A percentile compares a stretch with the other conserved stretches of the same genome.
Evolutionary conservation across 257 asterid species (phyloP).

Genomic region (Nicotiana benthamiana): DNA sequence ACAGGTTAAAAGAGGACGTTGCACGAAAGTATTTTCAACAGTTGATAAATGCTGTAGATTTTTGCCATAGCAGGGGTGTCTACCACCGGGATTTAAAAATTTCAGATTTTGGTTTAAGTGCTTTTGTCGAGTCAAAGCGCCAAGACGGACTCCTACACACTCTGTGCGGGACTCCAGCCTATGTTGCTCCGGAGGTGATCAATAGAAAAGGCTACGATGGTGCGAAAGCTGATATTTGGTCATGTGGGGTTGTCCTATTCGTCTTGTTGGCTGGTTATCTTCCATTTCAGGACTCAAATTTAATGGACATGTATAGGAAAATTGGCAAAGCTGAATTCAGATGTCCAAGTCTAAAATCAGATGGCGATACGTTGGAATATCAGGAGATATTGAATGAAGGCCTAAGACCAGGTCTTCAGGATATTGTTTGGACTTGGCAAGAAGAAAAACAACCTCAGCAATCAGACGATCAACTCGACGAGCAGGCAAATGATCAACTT

Average conservation of each 20-base stretch:
- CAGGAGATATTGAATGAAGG: constrained; percentile 45
- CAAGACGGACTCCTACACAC: constrained; percentile 83
- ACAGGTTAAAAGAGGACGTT: constrained; percentile 48
- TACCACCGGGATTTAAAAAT: constrained; percentile 76
- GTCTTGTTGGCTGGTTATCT: constrained; percentile 69
- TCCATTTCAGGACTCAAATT: constrained; percentile 67
- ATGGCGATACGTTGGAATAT: constrained; percentile 74
- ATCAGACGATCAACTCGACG: not conserved
- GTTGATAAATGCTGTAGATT: constrained; percentile 61
- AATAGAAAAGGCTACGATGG: constrained; percentile 74
- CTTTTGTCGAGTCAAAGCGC: constrained; percentile 50
- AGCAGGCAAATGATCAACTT: not conserved
- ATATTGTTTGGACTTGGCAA: constrained; percentile 76
- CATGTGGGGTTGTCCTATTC: constrained; percentile 69
- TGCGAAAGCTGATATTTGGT: constrained; percentile 72
- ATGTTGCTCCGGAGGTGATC: constrained; percentile 83
- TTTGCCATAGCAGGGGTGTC: constrained; percentile 80
- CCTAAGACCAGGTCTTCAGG: constrained; percentile 71
- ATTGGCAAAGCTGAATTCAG: constrained; percentile 51
- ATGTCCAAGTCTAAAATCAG: constrained; percentile 60
- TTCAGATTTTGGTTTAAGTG: constrained; percentile 81
- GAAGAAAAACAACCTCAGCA: constrained; percentile 31
- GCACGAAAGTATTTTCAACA: constrained; percentile 60
- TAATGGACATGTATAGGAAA: constrained; percentile 79
- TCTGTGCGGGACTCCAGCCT: constrained; percentile 79